Base-by-base conservation (phyloP, 2,329 filamentous ascomycete genomes). In the Daldinia sp. region DNA sequence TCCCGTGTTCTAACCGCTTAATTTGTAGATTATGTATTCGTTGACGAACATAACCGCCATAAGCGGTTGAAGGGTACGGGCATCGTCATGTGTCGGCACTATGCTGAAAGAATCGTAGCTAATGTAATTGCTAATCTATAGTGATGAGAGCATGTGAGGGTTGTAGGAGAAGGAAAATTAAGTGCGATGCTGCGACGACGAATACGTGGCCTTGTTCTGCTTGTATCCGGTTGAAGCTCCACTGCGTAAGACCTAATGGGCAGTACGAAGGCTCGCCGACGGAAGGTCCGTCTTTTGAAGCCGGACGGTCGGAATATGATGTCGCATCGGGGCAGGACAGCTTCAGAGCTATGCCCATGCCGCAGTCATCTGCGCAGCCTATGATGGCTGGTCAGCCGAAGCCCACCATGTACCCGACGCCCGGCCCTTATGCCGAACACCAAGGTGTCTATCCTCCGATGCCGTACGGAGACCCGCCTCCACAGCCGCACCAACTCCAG, bases 101-200 rank as follows among this genome's bases (percentile, higher is more conserved):
- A 63, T 51, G 42, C 48, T 30, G 20, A 35, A 63, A 60, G 35
- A 50, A 51, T 53, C 39, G 28, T 64, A 67, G 60, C 73, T 75
- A 72, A 77, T 69, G n/a, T 44, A 37, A 46, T 12, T 60, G 54
- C 53, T 37, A 59, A 61, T 42, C 55, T 54, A 57, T 72, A 97
- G 95, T 98, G 59, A 98, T 97, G 94, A 91, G 96, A 84, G 96
- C 95, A 63, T 98, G 95, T 80, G 95, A 98, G 82, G 95, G 95
- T 68, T 98, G 95, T 78, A 89, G 95, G 69, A 91, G 94, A 81
- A 89, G 95, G 77, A 99, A 99, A 82, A 99, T 99, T 79, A 97
- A 97, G 81, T 99, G 95, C 82, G 96, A 98, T 83, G 94, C 95
- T 59, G 95, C 95, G 20, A 97, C 95, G 13, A 98, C 94, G 44